phyloP scores from a whole-genome alignment of 1,284 basidiomycete genomes.

The Leccinum cinnamomeum region DNA sequence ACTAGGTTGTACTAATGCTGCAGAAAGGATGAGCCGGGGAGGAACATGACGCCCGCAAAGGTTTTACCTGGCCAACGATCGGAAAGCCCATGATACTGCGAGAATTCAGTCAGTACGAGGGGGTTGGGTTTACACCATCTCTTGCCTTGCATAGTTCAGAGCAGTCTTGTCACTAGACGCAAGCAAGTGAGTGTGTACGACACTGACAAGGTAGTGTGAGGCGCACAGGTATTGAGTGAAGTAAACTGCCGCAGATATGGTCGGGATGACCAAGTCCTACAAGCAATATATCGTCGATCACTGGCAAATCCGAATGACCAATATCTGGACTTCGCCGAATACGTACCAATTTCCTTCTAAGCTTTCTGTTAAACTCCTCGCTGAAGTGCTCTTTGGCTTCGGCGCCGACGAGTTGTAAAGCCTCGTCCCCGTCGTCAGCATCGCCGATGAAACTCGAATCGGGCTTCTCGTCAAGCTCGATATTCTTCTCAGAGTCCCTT shows the following conservation, averaged over 20 bases:
- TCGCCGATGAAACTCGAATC: slow-evolving; percentile 29
- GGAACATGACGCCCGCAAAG: not conserved
- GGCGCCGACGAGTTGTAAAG: slow-evolving; percentile 55
- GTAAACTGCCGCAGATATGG: slow-evolving; percentile 64
- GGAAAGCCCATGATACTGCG: slow-evolving; percentile 65
- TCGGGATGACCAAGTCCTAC: slow-evolving; percentile 58
- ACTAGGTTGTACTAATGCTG: slow-evolving; percentile 57
- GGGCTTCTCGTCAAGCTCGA: slow-evolving; percentile 18
- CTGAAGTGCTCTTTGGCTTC: slow-evolving; percentile 53
- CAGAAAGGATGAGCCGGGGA: slow-evolving; percentile 10
- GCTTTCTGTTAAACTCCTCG: slow-evolving; percentile 57
- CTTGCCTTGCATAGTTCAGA: slow-evolving; percentile 63
- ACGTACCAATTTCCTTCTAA: slow-evolving; percentile 59
- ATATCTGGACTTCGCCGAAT: not conserved
- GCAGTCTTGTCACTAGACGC: slow-evolving; percentile 61
- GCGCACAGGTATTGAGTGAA: slow-evolving; percentile 63
- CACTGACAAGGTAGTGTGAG: not conserved
- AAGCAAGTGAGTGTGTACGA: slow-evolving; percentile 7
- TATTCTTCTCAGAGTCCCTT: slow-evolving; percentile 15
- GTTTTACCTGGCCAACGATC: slow-evolving; percentile 55
- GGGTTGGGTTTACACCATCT: not conserved
- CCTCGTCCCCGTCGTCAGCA: slow-evolving; percentile 52
- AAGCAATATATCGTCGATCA: not conserved
- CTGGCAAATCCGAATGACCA: not conserved
- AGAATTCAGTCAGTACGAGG: slow-evolving; percentile 8